Percentiles rank a stretch among this genome's conserved stretches.
Conservation (phyloP, 2,329 filamentous ascomycete genomes). For the Trichophyton mentagrophytes region DNA sequence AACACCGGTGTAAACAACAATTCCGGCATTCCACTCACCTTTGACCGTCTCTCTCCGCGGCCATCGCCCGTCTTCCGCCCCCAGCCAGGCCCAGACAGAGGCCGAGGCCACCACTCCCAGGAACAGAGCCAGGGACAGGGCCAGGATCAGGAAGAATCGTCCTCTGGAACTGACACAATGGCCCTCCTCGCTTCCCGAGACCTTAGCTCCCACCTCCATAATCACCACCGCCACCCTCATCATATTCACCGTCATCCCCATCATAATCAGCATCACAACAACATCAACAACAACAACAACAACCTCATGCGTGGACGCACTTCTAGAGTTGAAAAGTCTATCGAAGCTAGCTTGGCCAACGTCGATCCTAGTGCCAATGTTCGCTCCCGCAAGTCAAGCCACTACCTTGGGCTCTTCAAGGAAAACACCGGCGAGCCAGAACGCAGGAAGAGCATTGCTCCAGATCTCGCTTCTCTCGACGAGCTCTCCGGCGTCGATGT, state of each 20-base stretch:
- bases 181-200: slow-evolving; percentile 2
- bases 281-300: too few relatives aligned
- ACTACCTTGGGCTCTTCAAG: slow-evolving; percentile 53
- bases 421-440: slow-evolving; percentile 46
- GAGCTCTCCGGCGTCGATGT: background rate
- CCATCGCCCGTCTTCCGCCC: slow-evolving; percentile 1
- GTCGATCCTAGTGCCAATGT: slow-evolving; percentile 42
- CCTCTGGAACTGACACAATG: background rate
- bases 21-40: background rate
- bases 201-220: background rate
- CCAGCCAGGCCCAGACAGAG: background rate
- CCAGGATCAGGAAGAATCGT: background rate
- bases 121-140: background rate
- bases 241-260: too few relatives aligned
- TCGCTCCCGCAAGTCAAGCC: slow-evolving; percentile 52
- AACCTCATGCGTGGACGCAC: slow-evolving; percentile 12
- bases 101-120: background rate
- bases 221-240: too few relatives aligned
- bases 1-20: background rate
- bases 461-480: background rate
- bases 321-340: slow-evolving; percentile 46
- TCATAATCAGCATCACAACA: background rate
- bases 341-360: slow-evolving; percentile 50
- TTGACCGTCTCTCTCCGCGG: background rate
- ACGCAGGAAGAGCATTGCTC: slow-evolving; percentile 28